Conservation (phyloP, 2,329 filamentous ascomycete species). For the Domatiomyces globalis region DNA sequence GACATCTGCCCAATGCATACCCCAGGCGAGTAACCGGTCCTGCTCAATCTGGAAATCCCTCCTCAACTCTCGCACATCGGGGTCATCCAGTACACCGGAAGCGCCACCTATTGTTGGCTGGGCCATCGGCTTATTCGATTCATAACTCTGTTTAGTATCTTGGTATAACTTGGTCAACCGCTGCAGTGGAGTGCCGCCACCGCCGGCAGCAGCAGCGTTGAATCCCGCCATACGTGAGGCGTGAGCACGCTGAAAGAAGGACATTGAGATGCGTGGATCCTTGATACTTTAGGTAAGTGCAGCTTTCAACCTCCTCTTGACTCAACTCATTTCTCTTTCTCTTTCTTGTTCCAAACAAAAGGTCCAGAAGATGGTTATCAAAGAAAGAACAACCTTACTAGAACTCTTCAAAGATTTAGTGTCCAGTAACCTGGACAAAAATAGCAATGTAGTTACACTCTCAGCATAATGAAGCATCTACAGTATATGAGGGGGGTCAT, state of each 20-base stretch:
- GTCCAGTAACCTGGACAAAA: too few relatives aligned
- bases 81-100: constrained; percentile 26
- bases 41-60: constrained; percentile 50
- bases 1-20: constrained; percentile 51
- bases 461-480: neutral
- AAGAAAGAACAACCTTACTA: neutral
- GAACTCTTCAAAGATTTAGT: too few relatives aligned
- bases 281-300: neutral
- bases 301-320: neutral
- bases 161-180: constrained; percentile 46
- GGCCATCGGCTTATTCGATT: constrained; percentile 39
- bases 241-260: constrained; percentile 30
- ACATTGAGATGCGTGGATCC: constrained; percentile 22
- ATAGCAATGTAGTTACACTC: too few relatives aligned
- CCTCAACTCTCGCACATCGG: constrained; percentile 43
- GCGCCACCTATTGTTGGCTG: neutral
- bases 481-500: neutral
- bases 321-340: neutral
- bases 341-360: neutral
- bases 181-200: constrained; percentile 9
- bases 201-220: neutral
- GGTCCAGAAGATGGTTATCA: constrained; percentile 8
- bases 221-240: neutral
- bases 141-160: constrained; percentile 49
- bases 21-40: constrained; percentile 50